These are phyloP conservation scores for Fusarium redolens DNA, from an alignment of 2,329 filamentous ascomycete species.

Conservation along the genomic window DNA sequence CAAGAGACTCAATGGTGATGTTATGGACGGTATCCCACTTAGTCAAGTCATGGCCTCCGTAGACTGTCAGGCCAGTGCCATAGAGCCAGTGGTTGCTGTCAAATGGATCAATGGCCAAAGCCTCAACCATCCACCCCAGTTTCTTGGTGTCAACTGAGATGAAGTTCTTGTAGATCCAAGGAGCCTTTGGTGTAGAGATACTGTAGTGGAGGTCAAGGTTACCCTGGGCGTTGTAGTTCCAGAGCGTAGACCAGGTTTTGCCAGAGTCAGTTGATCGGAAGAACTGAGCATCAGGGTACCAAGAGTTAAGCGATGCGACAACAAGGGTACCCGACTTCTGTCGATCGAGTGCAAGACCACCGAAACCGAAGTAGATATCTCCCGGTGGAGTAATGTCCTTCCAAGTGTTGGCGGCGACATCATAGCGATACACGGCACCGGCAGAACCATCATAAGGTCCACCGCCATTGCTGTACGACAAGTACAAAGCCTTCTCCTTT, in stretches of 20 bases:
- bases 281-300: constrained; percentile 69
- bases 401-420: constrained; percentile 61
- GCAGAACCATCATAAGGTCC: constrained; percentile 67
- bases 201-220: constrained; percentile 59
- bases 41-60: constrained; percentile 64
- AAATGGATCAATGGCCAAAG: constrained; percentile 66
- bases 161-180: constrained; percentile 65
- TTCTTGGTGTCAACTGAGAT: constrained; percentile 60
- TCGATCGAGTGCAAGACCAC: constrained; percentile 65
- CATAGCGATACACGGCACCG: constrained; percentile 66
- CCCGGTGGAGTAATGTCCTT: constrained; percentile 67
- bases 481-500: constrained; percentile 63
- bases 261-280: constrained; percentile 67
- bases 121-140: constrained; percentile 71
- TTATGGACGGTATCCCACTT: constrained; percentile 64
- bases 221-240: constrained; percentile 62
- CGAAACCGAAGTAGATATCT: constrained; percentile 65
- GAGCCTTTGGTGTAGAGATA: constrained; percentile 60
- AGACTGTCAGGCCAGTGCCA: constrained; percentile 67
- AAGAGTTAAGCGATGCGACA: constrained; percentile 67
- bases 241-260: constrained; percentile 64
- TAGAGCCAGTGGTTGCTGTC: constrained; percentile 72
- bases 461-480: constrained; percentile 65
- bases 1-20: constrained; percentile 62
- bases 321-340: constrained; percentile 66